Evolutionary conservation across 345 rosid genomes (phyloP), one percentile per base, ranked within the genome.

Genomic region (Aquilaria yunnanensis): DNA sequence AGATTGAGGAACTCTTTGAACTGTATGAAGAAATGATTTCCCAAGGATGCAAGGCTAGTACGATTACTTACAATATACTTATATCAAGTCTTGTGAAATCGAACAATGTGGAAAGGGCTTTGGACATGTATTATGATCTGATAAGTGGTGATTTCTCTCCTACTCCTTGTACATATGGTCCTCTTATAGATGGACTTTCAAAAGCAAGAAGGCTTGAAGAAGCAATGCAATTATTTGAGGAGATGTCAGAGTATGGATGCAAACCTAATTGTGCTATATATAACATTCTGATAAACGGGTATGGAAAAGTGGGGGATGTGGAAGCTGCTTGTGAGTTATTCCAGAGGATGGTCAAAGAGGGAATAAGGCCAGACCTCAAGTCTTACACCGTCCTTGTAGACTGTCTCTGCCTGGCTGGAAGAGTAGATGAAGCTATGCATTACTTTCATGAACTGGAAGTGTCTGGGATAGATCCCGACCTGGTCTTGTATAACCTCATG

Each of bases 301-400:
- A 78, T 71, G 94, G 97, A 59, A 93, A 93, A 83, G 61, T 70
- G 1, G 90, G 94, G 46, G 87, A 84, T 55, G 81, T 80, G 55
- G 90, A 84, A 62, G 64, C 75, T 33, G 97, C 96, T 50, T 80
- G 80, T 56, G 78, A 65, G 64, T 76, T 87, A 68, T 88, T 87
- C 57, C 80, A 64, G 75, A 84, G 73, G 65, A 93, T 93, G 98
- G 72, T 75, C 23, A 77, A 74, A 72, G 87, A 81, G 71, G 96
- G 98, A 59, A 71, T 93, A 47, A 78, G 97, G 74, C 94, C 94
- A n/a, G 96, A 93, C 72, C 77, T 93, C 82, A 86, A 80, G 80
- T 80, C 96, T n/a, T 93, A 90, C 78, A 80, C 92, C 45, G 74
- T 83, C 72, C 82, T 93, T 51, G 86, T 93, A 6, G 88, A 83